These are phyloP conservation scores for Aspergillus novofumigatus DNA, from an alignment of 2,329 filamentous ascomycete species.

Conservation along the genomic window DNA sequence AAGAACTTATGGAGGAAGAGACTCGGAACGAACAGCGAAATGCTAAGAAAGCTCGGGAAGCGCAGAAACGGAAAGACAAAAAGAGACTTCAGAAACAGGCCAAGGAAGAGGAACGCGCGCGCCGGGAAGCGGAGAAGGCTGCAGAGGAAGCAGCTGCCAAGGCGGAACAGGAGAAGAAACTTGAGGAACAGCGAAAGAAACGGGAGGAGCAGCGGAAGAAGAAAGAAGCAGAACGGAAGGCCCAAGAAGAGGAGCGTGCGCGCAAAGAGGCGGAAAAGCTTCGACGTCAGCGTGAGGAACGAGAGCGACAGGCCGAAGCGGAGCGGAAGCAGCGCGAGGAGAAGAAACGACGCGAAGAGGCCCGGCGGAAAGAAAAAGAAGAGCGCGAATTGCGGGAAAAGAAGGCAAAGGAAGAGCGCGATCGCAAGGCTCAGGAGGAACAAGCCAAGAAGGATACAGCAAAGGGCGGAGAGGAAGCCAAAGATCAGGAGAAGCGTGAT, in stretches of 20 bases:
- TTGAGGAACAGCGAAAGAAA: constrained; percentile 74
- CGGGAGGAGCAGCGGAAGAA: constrained; percentile 89
- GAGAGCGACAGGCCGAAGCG: constrained; percentile 76
- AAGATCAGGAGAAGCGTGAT: constrained; percentile 40
- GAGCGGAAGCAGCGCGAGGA: constrained; percentile 83
- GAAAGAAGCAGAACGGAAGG: constrained; percentile 83
- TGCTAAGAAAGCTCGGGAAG: constrained; percentile 89
- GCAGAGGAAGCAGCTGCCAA: constrained; percentile 76
- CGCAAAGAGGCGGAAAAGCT: constrained; percentile 82
- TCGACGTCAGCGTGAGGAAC: constrained; percentile 74
- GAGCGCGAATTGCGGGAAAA: constrained; percentile 59
- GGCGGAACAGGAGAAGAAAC: constrained; percentile 71
- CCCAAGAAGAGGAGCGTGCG: constrained; percentile 80
- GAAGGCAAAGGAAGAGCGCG: constrained; percentile 59
- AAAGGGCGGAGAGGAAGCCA: constrained; percentile 43
- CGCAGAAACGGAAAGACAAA: constrained; percentile 93
- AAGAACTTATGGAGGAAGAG: constrained; percentile 85
- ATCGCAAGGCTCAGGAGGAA: constrained; percentile 48
- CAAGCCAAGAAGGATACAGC: constrained; percentile 51
- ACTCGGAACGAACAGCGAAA: constrained; percentile 72
- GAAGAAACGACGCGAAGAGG: constrained; percentile 68
- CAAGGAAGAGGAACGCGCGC: constrained; percentile 85
- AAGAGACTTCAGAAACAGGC: constrained; percentile 82
- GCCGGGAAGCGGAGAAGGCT: constrained; percentile 81
- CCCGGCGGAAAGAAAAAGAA: constrained; percentile 74